phyloP scores from a whole-genome alignment of 345 rosid species.

The Ricinus communis region DNA sequence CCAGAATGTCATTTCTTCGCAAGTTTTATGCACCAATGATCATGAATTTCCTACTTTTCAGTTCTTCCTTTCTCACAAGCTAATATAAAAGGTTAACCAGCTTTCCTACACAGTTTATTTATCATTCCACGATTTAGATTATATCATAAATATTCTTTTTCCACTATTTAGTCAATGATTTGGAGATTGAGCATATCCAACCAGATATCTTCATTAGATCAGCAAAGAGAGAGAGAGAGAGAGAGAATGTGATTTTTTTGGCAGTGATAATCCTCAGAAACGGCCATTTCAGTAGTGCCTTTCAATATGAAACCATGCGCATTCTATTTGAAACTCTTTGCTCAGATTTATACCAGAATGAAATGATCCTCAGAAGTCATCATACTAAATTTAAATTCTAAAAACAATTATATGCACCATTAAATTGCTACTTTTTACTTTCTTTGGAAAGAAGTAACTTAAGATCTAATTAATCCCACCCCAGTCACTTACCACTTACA shows the following conservation, averaged over 20 bases:
- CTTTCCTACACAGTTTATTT: not conserved
- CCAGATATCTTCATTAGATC: not conserved
- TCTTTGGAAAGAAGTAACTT: too few relatives aligned
- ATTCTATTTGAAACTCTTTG: not conserved
- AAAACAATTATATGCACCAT: too few relatives aligned
- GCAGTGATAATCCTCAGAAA: too few relatives aligned
- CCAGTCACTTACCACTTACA: not conserved
- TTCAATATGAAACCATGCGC: too few relatives aligned
- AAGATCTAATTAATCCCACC: not conserved
- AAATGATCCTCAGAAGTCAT: not conserved
- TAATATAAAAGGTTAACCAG: not conserved
- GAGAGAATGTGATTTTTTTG: too few relatives aligned
- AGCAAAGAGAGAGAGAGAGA: too few relatives aligned
- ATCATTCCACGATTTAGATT: not conserved
- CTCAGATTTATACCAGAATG: not conserved
- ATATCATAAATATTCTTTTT: not conserved
- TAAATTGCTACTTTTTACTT: too few relatives aligned
- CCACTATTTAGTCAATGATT: not conserved
- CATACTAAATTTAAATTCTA: too few relatives aligned
- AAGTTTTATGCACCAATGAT: not conserved
- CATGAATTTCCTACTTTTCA: not conserved
- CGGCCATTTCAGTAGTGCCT: too few relatives aligned
- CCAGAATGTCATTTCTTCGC: not conserved
- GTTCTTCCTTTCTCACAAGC: not conserved
- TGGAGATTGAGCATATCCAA: not conserved